These are phyloP conservation scores for Saccharomyces kudriavzevii DNA, from an alignment of 805 yeast species.

Conservation along the genomic window DNA sequence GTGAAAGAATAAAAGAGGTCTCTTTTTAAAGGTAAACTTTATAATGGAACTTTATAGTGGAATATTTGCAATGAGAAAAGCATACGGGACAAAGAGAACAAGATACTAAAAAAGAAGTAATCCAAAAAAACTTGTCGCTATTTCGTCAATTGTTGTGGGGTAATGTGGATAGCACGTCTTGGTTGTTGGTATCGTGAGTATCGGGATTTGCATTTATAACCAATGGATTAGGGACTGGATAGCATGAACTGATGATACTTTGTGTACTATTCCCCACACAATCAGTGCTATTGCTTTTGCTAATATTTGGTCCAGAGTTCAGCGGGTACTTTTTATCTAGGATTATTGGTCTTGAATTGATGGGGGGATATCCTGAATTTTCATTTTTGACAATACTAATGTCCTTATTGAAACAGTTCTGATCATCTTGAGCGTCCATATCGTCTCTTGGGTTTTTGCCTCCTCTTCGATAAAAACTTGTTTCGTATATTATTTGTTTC, in stretches of 20 bases:
- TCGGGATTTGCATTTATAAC: background rate
- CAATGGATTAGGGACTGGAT: background rate
- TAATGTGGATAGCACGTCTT: background rate
- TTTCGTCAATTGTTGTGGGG: background rate
- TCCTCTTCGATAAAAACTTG: conserved; percentile 20
- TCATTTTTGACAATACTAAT: background rate
- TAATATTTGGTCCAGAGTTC: background rate
- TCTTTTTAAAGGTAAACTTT: background rate
- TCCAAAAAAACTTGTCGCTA: background rate
- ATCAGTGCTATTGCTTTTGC: background rate
- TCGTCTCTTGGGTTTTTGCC: conserved; percentile 23
- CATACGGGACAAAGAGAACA: background rate
- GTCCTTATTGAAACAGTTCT: conserved; percentile 4
- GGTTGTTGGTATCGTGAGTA: background rate
- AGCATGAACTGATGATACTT: background rate
- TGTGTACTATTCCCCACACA: background rate
- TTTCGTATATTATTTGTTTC: conserved; percentile 15
- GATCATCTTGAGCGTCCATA: conserved; percentile 6
- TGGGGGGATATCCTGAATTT: background rate
- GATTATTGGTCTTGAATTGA: background rate
- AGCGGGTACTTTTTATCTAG: background rate
- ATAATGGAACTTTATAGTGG: background rate
- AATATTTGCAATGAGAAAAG: background rate
- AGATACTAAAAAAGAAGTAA: background rate
- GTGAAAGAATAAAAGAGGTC: background rate